phyloP scores from a whole-genome alignment of 768 basidiomycete genomes.

The Panaeolus cyanescens region DNA sequence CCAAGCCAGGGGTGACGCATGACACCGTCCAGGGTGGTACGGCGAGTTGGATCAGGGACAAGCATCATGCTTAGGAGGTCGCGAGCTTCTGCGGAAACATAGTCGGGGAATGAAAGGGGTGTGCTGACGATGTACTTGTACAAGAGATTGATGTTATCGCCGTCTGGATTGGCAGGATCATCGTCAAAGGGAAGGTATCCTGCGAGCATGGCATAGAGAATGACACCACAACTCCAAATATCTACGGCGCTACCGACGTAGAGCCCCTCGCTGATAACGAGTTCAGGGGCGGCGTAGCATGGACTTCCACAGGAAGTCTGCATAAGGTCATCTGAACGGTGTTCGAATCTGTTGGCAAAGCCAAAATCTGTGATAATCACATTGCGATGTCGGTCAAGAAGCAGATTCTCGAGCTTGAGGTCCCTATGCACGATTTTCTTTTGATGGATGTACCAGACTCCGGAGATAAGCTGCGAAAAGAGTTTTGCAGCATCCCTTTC shows the following conservation, averaged over 20 bases:
- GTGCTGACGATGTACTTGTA: slow-evolving; percentile 99
- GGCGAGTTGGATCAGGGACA: slow-evolving; percentile 84
- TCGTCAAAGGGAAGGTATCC: slow-evolving; percentile 99
- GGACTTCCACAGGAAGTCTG: slow-evolving; percentile 97
- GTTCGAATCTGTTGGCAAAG: slow-evolving; percentile 97
- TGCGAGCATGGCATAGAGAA: slow-evolving; percentile 95
- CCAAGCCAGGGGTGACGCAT: slow-evolving; percentile 90
- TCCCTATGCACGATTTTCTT: slow-evolving; percentile 99
- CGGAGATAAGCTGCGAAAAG: slow-evolving; percentile 97
- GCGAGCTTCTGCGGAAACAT: slow-evolving; percentile 81
- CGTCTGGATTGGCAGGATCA: slow-evolving; percentile 97
- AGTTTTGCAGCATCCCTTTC: slow-evolving; percentile 94
- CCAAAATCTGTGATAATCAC: slow-evolving; percentile 99
- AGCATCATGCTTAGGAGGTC: slow-evolving; percentile 91
- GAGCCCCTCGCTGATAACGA: slow-evolving; percentile 95
- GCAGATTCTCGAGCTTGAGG: slow-evolving; percentile 97
- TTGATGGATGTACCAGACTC: slow-evolving; percentile 98
- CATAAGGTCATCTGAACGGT: slow-evolving; percentile 93
- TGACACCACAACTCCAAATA: slow-evolving; percentile 96
- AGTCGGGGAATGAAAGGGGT: slow-evolving; percentile 95
- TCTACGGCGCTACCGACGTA: slow-evolving; percentile 98
- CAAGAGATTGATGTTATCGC: slow-evolving; percentile 97
- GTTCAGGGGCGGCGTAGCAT: slow-evolving; percentile 97
- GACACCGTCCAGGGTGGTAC: slow-evolving; percentile 74
- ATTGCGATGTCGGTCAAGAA: slow-evolving; percentile 95